Conservation (phyloP, 306 rosid genomes). For the Vigna reflexopilosa region DNA sequence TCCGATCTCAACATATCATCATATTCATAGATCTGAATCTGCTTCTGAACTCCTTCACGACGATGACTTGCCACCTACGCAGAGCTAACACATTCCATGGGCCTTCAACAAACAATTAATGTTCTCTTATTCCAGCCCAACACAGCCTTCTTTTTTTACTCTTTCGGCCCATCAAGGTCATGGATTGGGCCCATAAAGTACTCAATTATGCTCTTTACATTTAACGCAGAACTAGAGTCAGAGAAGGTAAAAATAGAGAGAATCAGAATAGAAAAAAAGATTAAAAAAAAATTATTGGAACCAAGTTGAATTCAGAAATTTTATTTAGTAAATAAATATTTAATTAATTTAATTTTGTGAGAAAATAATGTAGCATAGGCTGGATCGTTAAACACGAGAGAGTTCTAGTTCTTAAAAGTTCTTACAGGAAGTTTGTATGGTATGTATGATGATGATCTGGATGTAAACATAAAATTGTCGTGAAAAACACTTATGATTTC, state of each 20-base stretch:
- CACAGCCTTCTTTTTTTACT: background rate
- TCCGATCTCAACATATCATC: background rate
- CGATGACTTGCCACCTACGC: conserved; percentile 31
- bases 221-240: too few relatives aligned
- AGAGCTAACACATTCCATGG: background rate
- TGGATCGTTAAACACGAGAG: background rate
- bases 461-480: background rate
- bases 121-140: background rate
- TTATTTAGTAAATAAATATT: too few relatives aligned
- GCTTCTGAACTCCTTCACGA: background rate
- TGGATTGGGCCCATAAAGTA: too few relatives aligned
- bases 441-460: background rate
- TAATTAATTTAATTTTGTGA: too few relatives aligned
- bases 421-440: background rate
- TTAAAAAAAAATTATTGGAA: too few relatives aligned
- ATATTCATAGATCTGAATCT: conserved; percentile 24
- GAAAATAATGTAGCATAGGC: too few relatives aligned
- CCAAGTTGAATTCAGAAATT: too few relatives aligned
- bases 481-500: background rate
- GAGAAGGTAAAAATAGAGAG: too few relatives aligned
- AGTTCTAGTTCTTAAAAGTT: too few relatives aligned
- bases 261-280: too few relatives aligned
- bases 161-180: background rate
- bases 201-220: too few relatives aligned
- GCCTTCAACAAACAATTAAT: background rate